A percentile compares a stretch with the other conserved stretches of the same genome.
Conservation (phyloP, 805 yeast genomes). For the Monosporozyma servazzii region DNA sequence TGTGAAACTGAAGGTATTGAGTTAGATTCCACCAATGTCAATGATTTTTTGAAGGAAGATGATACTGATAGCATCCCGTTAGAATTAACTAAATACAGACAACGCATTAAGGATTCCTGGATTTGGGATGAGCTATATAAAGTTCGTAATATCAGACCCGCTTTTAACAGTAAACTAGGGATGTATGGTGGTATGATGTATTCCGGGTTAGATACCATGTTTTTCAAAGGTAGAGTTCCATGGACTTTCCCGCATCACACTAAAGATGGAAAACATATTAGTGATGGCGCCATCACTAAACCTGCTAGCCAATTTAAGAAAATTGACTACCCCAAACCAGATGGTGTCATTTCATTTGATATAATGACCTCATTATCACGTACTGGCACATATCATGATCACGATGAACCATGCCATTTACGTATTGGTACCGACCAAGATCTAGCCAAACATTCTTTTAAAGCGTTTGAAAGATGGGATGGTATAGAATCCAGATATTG, state of each 20-base stretch:
- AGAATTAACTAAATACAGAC: constrained; percentile 52
- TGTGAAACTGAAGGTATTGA: not conserved
- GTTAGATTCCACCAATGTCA: not conserved
- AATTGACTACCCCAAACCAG: constrained; percentile 91
- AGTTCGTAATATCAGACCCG: constrained; percentile 87
- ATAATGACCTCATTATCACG: constrained; percentile 89
- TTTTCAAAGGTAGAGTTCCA: constrained; percentile 73
- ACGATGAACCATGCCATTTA: constrained; percentile 85
- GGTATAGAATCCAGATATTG: constrained; percentile 92
- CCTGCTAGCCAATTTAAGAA: constrained; percentile 58
- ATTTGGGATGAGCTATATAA: constrained; percentile 70
- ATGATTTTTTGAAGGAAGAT: not conserved
- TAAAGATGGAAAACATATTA: constrained; percentile 34
- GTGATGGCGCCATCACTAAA: constrained; percentile 67
- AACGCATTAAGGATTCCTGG: constrained; percentile 70
- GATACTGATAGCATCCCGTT: constrained; percentile 16
- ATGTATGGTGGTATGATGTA: constrained; percentile 71
- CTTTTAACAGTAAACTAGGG: constrained; percentile 72
- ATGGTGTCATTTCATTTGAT: constrained; percentile 86
- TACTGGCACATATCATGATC: constrained; percentile 94
- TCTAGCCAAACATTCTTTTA: constrained; percentile 53
- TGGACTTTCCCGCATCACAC: constrained; percentile 57
- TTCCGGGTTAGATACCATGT: constrained; percentile 74
- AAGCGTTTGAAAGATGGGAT: constrained; percentile 62
- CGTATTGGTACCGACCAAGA: constrained; percentile 53